These are phyloP conservation scores for Bipolaris gigantea DNA, from an alignment of 2,329 filamentous ascomycete species.

Conservation along the genomic window DNA sequence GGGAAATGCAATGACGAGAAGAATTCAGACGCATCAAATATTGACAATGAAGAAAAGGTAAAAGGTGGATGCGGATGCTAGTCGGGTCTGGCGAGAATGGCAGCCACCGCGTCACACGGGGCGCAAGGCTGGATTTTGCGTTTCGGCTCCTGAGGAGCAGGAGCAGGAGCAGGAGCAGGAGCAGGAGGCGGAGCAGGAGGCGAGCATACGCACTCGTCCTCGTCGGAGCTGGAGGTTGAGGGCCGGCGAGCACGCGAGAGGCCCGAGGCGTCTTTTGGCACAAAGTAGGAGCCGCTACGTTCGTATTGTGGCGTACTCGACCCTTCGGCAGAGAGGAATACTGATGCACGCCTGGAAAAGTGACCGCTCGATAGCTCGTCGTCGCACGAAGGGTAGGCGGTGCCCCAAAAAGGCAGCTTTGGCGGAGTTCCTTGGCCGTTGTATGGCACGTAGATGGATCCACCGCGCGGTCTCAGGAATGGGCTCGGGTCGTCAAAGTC, in stretches of 20 bases:
- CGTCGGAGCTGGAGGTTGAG: slow-evolving; percentile 21
- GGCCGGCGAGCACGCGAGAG: slow-evolving; percentile 17
- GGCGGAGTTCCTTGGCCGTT: slow-evolving; percentile 28
- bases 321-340: slow-evolving; percentile 10
- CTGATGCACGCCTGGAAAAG: slow-evolving; percentile 18
- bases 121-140: slow-evolving; percentile 24
- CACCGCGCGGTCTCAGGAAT: slow-evolving; percentile 28
- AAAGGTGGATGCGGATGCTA: neutral
- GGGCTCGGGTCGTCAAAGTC: slow-evolving; percentile 26
- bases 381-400: slow-evolving; percentile 18
- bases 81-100: slow-evolving; percentile 27
- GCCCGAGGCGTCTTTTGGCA: slow-evolving; percentile 12
- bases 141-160: slow-evolving; percentile 16
- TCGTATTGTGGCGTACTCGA: slow-evolving; percentile 20
- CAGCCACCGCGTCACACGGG: slow-evolving; percentile 32
- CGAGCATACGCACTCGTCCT: slow-evolving; percentile 19
- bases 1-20: slow-evolving; percentile 18
- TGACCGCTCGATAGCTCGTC: slow-evolving; percentile 12
- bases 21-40: slow-evolving; percentile 26
- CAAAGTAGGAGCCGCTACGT: slow-evolving; percentile 20
- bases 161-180: slow-evolving; percentile 9
- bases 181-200: slow-evolving; percentile 14
- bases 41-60: slow-evolving; percentile 26
- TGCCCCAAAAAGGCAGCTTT: slow-evolving; percentile 26
- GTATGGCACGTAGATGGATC: slow-evolving; percentile 31